A percentile compares a stretch with the other conserved stretches of the same genome.
Conservation (phyloP, 768 basidiomycete genomes). For the Macrolepiota albuminosa region DNA sequence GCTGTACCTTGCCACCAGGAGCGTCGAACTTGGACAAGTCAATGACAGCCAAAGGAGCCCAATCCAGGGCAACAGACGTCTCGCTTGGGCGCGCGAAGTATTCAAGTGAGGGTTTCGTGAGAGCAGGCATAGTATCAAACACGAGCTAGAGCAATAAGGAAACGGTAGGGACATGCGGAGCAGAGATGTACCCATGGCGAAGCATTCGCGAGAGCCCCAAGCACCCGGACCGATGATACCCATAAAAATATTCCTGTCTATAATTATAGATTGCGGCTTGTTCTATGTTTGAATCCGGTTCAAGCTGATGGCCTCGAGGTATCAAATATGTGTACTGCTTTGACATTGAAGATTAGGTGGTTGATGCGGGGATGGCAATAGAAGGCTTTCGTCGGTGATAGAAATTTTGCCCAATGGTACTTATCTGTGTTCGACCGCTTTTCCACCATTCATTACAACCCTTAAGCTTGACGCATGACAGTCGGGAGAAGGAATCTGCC, state of each 20-base stretch:
- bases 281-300: not conserved
- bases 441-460: not conserved
- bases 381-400: no score
- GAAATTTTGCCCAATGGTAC: not conserved
- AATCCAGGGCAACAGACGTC: conserved; percentile 20
- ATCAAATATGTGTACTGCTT: not conserved
- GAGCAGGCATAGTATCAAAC: conserved; percentile 3
- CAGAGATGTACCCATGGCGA: not conserved
- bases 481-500: not conserved
- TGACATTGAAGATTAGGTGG: not conserved
- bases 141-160: not conserved
- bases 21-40: conserved; percentile 31
- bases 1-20: conserved; percentile 24
- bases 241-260: not conserved
- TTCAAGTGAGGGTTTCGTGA: conserved; percentile 6
- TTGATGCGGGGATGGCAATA: not conserved
- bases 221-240: not conserved
- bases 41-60: conserved; percentile 31
- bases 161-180: not conserved
- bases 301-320: no score
- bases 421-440: not conserved
- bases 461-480: not conserved
- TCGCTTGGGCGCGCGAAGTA: not conserved
- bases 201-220: not conserved
- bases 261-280: not conserved